Evolutionary conservation across 2,329 filamentous ascomycete species (phyloP).

Genomic region (Lojkania enalia): DNA sequence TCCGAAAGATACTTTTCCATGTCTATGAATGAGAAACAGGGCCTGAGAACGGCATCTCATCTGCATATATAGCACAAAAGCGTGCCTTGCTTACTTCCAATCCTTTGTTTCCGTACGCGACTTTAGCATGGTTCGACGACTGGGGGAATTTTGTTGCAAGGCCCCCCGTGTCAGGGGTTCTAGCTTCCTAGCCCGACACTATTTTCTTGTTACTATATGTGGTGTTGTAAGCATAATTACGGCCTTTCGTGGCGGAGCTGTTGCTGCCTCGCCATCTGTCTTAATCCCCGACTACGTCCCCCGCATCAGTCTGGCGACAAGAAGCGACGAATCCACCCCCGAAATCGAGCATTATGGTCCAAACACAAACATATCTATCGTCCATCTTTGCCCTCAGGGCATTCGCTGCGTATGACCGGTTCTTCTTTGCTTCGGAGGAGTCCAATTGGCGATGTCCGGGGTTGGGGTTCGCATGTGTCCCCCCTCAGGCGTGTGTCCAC

Average conservation of each 20-base stretch:
- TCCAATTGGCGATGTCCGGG: slow-evolving; percentile 14
- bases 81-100: background rate
- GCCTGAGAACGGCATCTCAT: background rate
- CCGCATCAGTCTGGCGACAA: background rate
- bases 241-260: background rate
- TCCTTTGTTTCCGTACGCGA: background rate
- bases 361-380: background rate
- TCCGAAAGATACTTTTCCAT: background rate
- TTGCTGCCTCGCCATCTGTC: background rate
- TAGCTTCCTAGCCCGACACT: background rate
- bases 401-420: slow-evolving; percentile 16
- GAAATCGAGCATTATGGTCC: slow-evolving; percentile 3
- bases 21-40: background rate
- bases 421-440: slow-evolving; percentile 18
- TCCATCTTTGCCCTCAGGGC: slow-evolving; percentile 2
- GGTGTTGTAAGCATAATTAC: no score
- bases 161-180: background rate
- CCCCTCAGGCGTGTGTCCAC: slow-evolving; percentile 21
- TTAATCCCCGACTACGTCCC: background rate
- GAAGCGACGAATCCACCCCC: background rate
- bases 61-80: background rate
- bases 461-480: slow-evolving; percentile 14
- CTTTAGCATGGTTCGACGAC: background rate
- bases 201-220: no score
- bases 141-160: background rate